phyloP scores from a whole-genome alignment of 106 monocot genomes.

The Platanthera zijinensis region DNA sequence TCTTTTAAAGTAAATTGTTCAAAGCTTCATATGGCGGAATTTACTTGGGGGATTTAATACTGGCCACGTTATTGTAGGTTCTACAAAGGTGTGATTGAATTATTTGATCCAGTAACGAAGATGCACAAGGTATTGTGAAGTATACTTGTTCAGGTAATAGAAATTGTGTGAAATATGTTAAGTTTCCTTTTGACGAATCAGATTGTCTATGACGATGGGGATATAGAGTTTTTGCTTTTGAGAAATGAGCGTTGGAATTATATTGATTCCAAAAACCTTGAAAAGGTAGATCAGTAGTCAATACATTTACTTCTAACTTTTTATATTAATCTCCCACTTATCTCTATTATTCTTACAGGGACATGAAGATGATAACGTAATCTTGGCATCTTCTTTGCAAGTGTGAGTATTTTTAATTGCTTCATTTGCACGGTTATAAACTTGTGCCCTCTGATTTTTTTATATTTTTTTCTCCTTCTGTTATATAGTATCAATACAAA shows the following conservation, averaged over 20 bases:
- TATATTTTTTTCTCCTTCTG: neutral
- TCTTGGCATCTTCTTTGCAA: neutral
- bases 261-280: constrained; percentile 1
- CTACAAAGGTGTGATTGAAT: constrained; percentile 10
- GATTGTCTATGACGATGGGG: constrained; percentile 11
- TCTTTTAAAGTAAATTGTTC: neutral
- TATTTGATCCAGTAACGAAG: neutral
- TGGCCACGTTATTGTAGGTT: constrained; percentile 3
- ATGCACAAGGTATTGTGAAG: constrained; percentile 5
- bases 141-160: neutral
- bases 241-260: neutral
- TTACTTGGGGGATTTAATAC: neutral
- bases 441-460: neutral
- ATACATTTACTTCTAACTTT: neutral
- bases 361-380: neutral
- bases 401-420: neutral
- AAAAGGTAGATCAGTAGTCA: neutral
- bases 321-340: no score
- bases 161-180: neutral
- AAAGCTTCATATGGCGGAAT: neutral
- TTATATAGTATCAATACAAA: neutral
- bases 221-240: neutral
- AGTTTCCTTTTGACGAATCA: neutral
- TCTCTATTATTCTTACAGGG: neutral
- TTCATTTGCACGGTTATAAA: neutral